These are phyloP conservation scores for Fusarium nodosum DNA, from an alignment of 2,329 filamentous ascomycete genomes.

Conservation along the genomic window DNA sequence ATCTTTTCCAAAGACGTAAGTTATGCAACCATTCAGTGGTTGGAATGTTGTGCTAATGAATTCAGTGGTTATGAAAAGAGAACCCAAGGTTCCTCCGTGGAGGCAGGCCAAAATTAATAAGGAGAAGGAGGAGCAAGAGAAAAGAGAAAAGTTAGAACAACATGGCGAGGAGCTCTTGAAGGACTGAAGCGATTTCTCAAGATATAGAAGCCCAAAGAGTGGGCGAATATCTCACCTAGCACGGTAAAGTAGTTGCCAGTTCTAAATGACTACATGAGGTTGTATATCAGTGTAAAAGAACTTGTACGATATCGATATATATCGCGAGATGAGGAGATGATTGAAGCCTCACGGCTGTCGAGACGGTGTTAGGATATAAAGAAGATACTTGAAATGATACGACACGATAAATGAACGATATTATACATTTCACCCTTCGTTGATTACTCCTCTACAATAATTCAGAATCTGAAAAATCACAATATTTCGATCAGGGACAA, in stretches of 20 bases:
- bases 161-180: not conserved
- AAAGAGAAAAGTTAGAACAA: not conserved
- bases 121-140: constrained; percentile 11
- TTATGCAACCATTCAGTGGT: not conserved
- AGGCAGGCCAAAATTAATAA: constrained; percentile 18
- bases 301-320: not conserved
- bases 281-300: constrained; percentile 15
- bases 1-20: constrained; percentile 65
- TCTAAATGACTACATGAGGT: rapidly evolving
- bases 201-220: not conserved
- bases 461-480: not conserved
- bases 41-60: not conserved
- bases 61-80: constrained; percentile 52
- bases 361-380: not conserved
- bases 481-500: constrained; percentile 13
- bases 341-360: not conserved
- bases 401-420: not conserved
- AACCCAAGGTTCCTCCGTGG: constrained; percentile 45
- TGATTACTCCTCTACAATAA: not conserved
- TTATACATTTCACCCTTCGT: not conserved
- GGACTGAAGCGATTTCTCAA: not conserved
- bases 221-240: too few species aligned
- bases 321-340: not conserved
- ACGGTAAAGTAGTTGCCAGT: not conserved
- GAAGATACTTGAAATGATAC: not conserved